Conservation (phyloP, 1,284 basidiomycete genomes). For the Ganoderma sp. region DNA sequence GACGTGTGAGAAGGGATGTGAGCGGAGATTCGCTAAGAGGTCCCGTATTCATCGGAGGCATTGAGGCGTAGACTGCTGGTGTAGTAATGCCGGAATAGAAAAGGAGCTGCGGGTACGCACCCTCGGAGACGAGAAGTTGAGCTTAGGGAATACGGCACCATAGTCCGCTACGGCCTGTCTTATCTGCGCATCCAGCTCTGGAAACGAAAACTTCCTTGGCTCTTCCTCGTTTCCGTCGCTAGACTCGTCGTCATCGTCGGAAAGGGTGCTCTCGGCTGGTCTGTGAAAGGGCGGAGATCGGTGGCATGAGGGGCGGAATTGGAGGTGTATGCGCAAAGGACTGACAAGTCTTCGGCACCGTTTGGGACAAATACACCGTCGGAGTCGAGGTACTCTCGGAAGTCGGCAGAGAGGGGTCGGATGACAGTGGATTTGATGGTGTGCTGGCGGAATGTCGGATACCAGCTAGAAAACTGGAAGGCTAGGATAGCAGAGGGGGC, state of each 20-base stretch:
- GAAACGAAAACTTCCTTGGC: slow-evolving; percentile 63
- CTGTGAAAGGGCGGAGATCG: slow-evolving; percentile 44
- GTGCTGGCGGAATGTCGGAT: slow-evolving; percentile 70
- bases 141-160: slow-evolving; percentile 91
- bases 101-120: slow-evolving; percentile 48
- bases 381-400: slow-evolving; percentile 76
- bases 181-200: slow-evolving; percentile 79
- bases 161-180: slow-evolving; percentile 72
- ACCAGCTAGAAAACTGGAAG: slow-evolving; percentile 91
- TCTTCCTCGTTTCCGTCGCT: slow-evolving; percentile 50
- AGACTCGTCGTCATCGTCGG: slow-evolving; percentile 60
- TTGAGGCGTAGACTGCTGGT: not conserved
- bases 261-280: slow-evolving; percentile 58
- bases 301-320: slow-evolving; percentile 18
- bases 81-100: not conserved
- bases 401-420: slow-evolving; percentile 68
- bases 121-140: slow-evolving; percentile 92
- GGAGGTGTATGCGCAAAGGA: slow-evolving; percentile 32
- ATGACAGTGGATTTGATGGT: slow-evolving; percentile 85
- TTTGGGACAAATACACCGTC: slow-evolving; percentile 85
- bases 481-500: slow-evolving; percentile 63
- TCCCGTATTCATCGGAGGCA: not conserved
- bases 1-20: not conserved
- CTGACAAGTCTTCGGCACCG: slow-evolving; percentile 78
- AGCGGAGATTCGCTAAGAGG: slow-evolving; percentile 3